phyloP scores from a whole-genome alignment of 129 eudicot species.

The Gnaphalium uliginosum region DNA sequence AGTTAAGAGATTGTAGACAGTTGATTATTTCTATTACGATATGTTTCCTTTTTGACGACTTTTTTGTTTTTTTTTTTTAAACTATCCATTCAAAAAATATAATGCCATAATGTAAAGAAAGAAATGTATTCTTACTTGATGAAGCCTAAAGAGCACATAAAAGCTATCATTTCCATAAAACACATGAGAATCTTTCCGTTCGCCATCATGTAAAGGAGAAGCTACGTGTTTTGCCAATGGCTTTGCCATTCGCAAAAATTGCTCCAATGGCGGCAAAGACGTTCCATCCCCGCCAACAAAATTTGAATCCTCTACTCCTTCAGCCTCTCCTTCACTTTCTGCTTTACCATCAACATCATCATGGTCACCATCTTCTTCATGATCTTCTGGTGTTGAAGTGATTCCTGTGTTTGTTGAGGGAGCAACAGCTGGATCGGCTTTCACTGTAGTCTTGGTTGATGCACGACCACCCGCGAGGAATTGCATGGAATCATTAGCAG shows the following conservation, averaged over 20 bases:
- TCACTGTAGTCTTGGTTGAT: too few species aligned
- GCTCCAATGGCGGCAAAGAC: constrained; percentile 45
- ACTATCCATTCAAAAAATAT: background rate
- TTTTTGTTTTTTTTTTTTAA: background rate
- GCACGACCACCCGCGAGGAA: too few species aligned
- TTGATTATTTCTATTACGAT: background rate
- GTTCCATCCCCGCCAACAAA: constrained; percentile 50
- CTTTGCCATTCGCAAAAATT: constrained; percentile 53
- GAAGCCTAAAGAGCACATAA: constrained; percentile 86
- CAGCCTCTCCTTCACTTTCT: constrained; percentile 97
- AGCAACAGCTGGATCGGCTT: background rate
- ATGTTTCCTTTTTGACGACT: background rate
- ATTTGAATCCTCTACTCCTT: constrained; percentile 58
- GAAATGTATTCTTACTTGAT: constrained; percentile 58
- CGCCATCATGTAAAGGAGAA: constrained; percentile 39
- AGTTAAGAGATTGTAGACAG: background rate
- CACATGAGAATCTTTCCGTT: constrained; percentile 47
- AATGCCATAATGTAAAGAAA: background rate
- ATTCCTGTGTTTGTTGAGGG: background rate
- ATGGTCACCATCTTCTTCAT: constrained; percentile 73
- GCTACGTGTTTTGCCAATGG: constrained; percentile 75
- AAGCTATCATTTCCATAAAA: constrained; percentile 90
- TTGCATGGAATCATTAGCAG: constrained; percentile 54
- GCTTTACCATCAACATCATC: constrained; percentile 72
- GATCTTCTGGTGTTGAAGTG: constrained; percentile 43